Evolutionary conservation across 441 rosid genomes (phyloP), one percentile per base, ranked within the genome.

Genomic region (Isatis lusitanica): DNA sequence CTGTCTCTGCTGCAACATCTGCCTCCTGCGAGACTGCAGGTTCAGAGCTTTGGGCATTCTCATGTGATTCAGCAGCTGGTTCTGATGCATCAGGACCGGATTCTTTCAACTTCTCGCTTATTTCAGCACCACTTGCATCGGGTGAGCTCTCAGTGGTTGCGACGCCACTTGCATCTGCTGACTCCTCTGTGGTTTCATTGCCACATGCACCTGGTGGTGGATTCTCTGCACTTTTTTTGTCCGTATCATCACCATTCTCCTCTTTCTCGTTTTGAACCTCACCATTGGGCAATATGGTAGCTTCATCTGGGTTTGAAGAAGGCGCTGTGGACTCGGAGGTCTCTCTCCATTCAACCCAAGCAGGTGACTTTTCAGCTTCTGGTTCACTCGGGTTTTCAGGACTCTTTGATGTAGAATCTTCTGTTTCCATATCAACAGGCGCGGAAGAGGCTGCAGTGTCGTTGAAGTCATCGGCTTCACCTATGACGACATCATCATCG

Each of bases 281-380:
- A 31, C 87, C 87, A 73, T 82, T 87, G 47, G 86, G 76, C 51
- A 78, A 36, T 51, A 21, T 46, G 46, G 68, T 68, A 73, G 84
- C 64, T 79, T 82, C 84, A 9, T 78, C 78, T 55, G 28, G 79
- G 26, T 62, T 68, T 73, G 9, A 56, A 47, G 80, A 68, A 68
- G 85, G 83, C 47, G 82, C 84, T 66, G 67, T 70, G 58, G 84
- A 65, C 70, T 86, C 93, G 0, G 87, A 84, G 46, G 85, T 87
- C 81, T 90, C 96, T 79, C 92, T 83, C 98, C 96, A 91, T 68
- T 94, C 97, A 51, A 94, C 97, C 97, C 96, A 90, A 15, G 78
- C 88, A 17, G 91, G 82, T 26, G 86, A 82, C 55, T 84, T 87
- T 52, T 86, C 95, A 67, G 81, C 76, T 65, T 74, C 91, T 46